Base-by-base conservation (phyloP, 2,329 filamentous ascomycete species). In the Fusarium temperatum region DNA sequence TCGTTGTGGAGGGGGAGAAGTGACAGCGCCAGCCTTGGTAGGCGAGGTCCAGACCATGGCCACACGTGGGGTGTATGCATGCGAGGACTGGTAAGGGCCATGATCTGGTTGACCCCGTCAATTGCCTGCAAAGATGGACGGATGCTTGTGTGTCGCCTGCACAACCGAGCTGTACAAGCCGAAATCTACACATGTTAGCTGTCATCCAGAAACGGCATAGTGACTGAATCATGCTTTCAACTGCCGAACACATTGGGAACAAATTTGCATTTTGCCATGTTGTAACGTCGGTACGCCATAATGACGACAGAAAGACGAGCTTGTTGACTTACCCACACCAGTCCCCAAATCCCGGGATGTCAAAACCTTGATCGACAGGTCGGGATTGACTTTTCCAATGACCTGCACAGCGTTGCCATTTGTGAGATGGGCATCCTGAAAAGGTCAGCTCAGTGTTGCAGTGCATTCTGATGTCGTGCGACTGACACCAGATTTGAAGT, bases 121-220 rank as follows among this genome's bases (percentile, higher is more conserved):
- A 75, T 83, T 80, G 62, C 89, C 88, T 79, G 84, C 77, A 81
- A 98, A 98, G 58, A 98, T 92, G 70, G 90, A 86, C 79, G 92
- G 93, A 80, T 94, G 90, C 56, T 91, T 89, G 83, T 98, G 95
- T 39, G 94, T 96, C 41, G 91, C 92, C 66, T 98, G 93, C 22
- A 98, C 95, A 7, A 98, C 93, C 1, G 92, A 90, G 65, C 94
- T 91, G 68, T 91, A 92, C 39, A 94, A 88, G 60, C 87, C 87
- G 82, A 93, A 94, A 83, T 98, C 95, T 96, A 66, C 4, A 32
- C 9, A n/a, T 13, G 17, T 63, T 44, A 64, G 62, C 47, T 50
- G 66, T 32, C 50, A 36, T 28, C 35, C 32, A 28, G 11, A 47
- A 50, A 51, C 9, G 28, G 13, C 3, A 57, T 15, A 42, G 6